Conservation (phyloP, 2,329 filamentous ascomycete genomes). For the Colletotrichum filicis region DNA sequence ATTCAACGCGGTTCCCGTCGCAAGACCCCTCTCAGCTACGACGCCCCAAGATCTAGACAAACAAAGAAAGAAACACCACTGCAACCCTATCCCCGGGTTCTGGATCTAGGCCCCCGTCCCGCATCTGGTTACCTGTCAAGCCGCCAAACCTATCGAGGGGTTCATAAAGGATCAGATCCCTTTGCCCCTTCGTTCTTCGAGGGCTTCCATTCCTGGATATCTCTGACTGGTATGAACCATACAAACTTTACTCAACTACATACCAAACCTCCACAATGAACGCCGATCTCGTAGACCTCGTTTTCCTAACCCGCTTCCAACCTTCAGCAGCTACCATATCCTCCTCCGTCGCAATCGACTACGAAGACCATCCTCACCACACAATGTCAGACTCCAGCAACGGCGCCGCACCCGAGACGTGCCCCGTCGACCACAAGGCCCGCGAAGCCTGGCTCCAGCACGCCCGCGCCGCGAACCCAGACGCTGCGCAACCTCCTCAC, state of each 20-base stretch:
- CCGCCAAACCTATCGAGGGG: neutral
- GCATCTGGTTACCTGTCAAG: neutral
- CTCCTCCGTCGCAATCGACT: neutral
- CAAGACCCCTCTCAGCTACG: neutral
- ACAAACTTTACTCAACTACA: neutral
- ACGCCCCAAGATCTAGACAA: neutral
- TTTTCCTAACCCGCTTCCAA: slow-evolving; percentile 28
- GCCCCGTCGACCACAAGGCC: slow-evolving; percentile 63
- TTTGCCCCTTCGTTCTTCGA: neutral
- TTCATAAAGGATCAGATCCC: neutral
- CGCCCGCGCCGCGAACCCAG: slow-evolving; percentile 62
- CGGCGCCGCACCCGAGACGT: slow-evolving; percentile 18
- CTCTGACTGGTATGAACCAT: slow-evolving; percentile 4
- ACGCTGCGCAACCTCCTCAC: slow-evolving; percentile 44
- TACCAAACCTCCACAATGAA: slow-evolving; percentile 17
- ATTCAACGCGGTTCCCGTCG: slow-evolving; percentile 15
- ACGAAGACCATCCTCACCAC: neutral
- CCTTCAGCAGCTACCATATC: neutral
- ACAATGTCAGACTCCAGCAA: slow-evolving; percentile 17
- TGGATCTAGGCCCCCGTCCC: neutral
- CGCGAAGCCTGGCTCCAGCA: slow-evolving; percentile 88
- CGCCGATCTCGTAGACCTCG: slow-evolving; percentile 32
- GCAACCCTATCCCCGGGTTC: neutral
- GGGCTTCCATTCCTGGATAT: neutral
- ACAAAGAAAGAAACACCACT: slow-evolving; percentile 7